A percentile compares a stretch with the other conserved stretches of the same genome.
Conservation (phyloP, 164 flowering plant species). For the Stephania cephalantha region DNA sequence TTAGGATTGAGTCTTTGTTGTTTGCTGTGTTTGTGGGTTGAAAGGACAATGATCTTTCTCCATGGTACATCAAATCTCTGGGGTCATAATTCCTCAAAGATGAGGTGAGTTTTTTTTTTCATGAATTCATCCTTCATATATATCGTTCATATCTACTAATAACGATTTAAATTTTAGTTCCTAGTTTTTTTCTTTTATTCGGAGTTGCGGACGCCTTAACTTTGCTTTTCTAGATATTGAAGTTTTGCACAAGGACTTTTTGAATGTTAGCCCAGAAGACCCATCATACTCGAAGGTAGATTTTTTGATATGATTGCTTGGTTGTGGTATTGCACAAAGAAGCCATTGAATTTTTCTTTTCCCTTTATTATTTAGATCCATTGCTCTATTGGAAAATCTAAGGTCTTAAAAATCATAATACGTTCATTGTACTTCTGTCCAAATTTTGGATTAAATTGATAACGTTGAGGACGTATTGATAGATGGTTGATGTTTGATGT, state of each 20-base stretch:
- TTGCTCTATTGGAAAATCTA: not conserved
- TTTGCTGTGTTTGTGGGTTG: too few relatives aligned
- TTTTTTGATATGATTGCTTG: not conserved
- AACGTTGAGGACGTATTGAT: not conserved
- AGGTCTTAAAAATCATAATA: not conserved
- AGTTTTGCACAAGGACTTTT: slow-evolving; percentile 59
- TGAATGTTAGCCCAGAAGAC: slow-evolving; percentile 46
- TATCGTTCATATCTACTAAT: not conserved
- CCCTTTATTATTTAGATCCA: not conserved
- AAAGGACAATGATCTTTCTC: too few relatives aligned
- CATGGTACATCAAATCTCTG: too few relatives aligned
- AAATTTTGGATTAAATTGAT: not conserved
- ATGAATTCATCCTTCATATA: too few relatives aligned
- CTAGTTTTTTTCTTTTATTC: not conserved
- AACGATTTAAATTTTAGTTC: not conserved
- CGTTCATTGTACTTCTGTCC: not conserved
- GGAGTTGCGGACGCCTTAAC: slow-evolving; percentile 28
- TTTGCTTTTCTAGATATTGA: slow-evolving; percentile 42
- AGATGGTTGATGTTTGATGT: not conserved
- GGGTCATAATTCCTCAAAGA: too few relatives aligned
- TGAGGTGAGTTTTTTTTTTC: too few relatives aligned
- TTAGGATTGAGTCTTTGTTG: too few relatives aligned
- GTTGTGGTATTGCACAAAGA: not conserved
- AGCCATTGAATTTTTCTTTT: not conserved
- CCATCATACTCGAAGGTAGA: slow-evolving; percentile 56